Base-by-base conservation (phyloP, 192 early-diverging fungal genomes). In the Allomyces javanicus region DNA sequence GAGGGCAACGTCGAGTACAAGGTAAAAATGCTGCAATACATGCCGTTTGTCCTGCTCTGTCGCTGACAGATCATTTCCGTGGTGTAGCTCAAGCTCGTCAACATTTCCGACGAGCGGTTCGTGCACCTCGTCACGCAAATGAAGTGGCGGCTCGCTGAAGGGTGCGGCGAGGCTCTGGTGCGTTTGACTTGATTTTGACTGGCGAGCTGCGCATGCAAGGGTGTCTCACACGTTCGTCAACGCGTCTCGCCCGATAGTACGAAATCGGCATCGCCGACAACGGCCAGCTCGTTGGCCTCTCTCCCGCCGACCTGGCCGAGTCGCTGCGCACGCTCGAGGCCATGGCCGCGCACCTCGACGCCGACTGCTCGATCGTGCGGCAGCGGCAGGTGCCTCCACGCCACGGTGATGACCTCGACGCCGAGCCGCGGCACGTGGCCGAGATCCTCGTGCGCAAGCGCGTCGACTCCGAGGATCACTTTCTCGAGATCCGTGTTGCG, bases 401-500 rank as follows among this genome's bases (percentile, higher is more conserved):
- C 17, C 12, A 14, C 5, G 50, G 50, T 6, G 50, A 14, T 0
- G 21, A 58, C 6, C 17, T 58, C 17, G 5, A 40, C 33, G 33
- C 33, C 7, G 33, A 40, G 33, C 33, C 7, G 7, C 33, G 33
- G 33, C 33, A 58, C 3, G 88, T 95, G 1, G 88, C 88, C 9
- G 92, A 95, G 71, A 85, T 90, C 0, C 71, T 81, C 23, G 76
- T 93, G 33, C 73, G 86, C 24, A 84, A 82, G 66, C 82, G 80
- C 10, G 70, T 82, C 24, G 69, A 70, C 24, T 81, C 85, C 9
- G 71, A 80, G 11, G 75, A 84, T 44, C 84, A 82, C 25, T 87
- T 86, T 67, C 72, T 88, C 45, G 89, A 96, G 70, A 80, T 93
- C 62, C 77, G 91, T 9, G 79, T 94, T 9, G 89, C 88, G 2